Base-by-base conservation (phyloP, 345 rosid species). In the Linum tenue region DNA sequence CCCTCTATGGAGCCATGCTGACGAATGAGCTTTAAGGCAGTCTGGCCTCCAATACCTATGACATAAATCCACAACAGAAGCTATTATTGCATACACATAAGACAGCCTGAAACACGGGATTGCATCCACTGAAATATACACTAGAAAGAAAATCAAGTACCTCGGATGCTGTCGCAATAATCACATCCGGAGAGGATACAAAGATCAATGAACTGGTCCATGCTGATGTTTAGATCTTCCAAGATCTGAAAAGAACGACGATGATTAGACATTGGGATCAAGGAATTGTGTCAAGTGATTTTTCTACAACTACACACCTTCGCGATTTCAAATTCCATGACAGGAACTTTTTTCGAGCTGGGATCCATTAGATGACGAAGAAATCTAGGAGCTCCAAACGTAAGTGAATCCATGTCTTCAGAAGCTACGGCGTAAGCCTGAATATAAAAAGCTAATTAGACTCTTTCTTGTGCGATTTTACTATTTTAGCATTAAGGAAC, bases 341-440 rank as follows among this genome's bases (percentile, higher is more conserved):
- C 91, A 1, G 95, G 95, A 60, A 84, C 60, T 78, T 94, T 94
- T 85, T 90, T 85, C 40, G 97, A 88, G 77, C 92, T 86, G 64
- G 97, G 96, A 78, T 85, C 96, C 99, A 94, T 94, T 76, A 94
- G 78, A 80, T 90, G 99, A 67, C 96, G 96, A 67, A 94, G 92
- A 84, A 94, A 90, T 56, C 79, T 90, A 56, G 96, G 78, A 77
- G 97, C 95, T 66, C 99, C 96, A 78, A 94, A 94, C 55, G 97
- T 94, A 61, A 94, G 81, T 66, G 99, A 94, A 66, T 90, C 99
- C 99, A 94, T 94, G 72, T 94, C 99, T 81, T 94, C 99, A 64
- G 97, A 94, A 72, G 99, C 99, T 67, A 94, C 99, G 35, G 85
- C 99, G 72, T 94, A 94, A 69, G 86, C 97, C 99, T 94, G 74